Evolutionary conservation across 768 basidiomycete species (phyloP).

Genomic region (Suillus weaverae): DNA sequence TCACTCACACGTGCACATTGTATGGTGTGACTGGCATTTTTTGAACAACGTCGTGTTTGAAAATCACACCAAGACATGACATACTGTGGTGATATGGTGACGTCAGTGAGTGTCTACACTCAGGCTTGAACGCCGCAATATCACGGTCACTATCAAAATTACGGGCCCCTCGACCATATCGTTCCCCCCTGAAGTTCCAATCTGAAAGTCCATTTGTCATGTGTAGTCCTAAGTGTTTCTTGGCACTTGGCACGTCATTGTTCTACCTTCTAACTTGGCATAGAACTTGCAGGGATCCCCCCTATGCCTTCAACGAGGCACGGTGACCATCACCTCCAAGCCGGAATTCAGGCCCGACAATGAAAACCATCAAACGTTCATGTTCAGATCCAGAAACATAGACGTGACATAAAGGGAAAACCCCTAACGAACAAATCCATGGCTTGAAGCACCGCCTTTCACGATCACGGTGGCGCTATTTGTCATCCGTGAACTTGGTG

Average conservation of each 20-base stretch:
- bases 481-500: not conserved
- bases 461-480: too few relatives aligned
- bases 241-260: not conserved
- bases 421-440: not conserved
- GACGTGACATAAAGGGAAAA: not conserved
- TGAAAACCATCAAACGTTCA: not conserved
- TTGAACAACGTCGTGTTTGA: not conserved
- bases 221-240: not conserved
- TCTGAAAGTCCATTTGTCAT: not conserved
- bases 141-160: not conserved
- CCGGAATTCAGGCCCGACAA: not conserved
- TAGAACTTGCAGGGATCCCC: not conserved
- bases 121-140: not conserved
- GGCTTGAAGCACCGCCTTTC: too few relatives aligned
- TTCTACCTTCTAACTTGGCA: not conserved
- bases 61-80: not conserved
- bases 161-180: not conserved
- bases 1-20: not conserved
- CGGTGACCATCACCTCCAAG: not conserved
- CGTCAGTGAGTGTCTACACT: not conserved
- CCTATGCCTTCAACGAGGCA: not conserved
- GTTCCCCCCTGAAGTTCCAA: not conserved
- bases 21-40: not conserved
- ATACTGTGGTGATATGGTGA: not conserved
- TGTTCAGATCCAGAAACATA: too few relatives aligned